Evolutionary conservation across 768 basidiomycete species (phyloP), one percentile per base, ranked within the genome.

Genomic region (Coprinopsis cinerea): DNA sequence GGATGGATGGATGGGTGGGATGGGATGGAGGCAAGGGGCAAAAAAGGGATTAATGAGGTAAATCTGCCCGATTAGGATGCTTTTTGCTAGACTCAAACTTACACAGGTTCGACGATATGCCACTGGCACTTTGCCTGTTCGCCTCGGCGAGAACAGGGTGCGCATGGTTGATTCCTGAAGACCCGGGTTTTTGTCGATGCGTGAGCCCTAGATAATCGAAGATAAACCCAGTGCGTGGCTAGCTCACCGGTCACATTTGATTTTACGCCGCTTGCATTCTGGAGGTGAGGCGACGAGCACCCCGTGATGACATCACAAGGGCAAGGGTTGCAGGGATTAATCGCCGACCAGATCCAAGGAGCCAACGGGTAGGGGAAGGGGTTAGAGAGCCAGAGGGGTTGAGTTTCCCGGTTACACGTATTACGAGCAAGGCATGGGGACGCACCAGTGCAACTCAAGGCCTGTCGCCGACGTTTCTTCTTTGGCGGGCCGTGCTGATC

Each of bases 241-340:
- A 18, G 32, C 46, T 5, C 47, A 85, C 85, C 85, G 85, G 71
- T 92, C 88, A 65, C 89, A 92, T 62, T 85, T 87, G 66, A 91
- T 91, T 73, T 92, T 91, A 36, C 88, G 77, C 58, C 88, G 71
- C 65, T 91, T 91, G 65, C 88, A 91, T 64, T 90, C 89, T 89
- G 60, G 42, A 48, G 35, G 11, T 9, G 46, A 46, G 36, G 32
- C 26, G n/a, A n/a, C n/a, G n/a, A n/a, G n/a, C n/a, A n/a, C 58
- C 62, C 60, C 57, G 60, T 65, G 40, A 25, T 39, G 44, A 55
- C 57, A 56, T 54, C 52, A 61, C 57, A 57, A 61, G 57, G 55
- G 60, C 59, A 63, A 26, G 44, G 23, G n/a, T 14, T 17, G 30
- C 27, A 26, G 32, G n/a, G n/a, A n/a, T n/a, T n/a, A 9, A 26